phyloP scores from a whole-genome alignment of 1,284 basidiomycete species.

The Takashimella koratensis region DNA sequence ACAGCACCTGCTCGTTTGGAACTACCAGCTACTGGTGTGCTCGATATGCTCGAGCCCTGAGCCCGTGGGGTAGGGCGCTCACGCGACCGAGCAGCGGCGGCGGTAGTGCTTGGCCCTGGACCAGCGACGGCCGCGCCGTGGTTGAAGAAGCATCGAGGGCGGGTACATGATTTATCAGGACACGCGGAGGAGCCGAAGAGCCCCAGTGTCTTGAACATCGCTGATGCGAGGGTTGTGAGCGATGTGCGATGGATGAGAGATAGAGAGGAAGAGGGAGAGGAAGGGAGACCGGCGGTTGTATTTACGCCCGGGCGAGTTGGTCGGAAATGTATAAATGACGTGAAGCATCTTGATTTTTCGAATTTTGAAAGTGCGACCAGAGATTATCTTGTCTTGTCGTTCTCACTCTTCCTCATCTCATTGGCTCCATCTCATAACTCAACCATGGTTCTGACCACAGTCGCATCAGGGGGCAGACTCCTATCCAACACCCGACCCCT shows the following conservation, averaged over 20 bases:
- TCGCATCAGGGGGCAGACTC: no score
- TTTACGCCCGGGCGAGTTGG: not conserved
- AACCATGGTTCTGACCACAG: no score
- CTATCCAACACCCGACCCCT: no score
- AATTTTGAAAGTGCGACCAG: not conserved
- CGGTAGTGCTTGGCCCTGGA: not conserved
- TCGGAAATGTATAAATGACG: not conserved
- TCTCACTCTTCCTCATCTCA: no score
- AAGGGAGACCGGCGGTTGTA: not conserved
- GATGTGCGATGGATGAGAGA: not conserved
- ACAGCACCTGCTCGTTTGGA: no score
- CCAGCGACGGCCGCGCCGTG: conserved; percentile 20
- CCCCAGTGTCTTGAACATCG: conserved; percentile 37
- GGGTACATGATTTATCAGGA: conserved; percentile 28
- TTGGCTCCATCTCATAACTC: no score
- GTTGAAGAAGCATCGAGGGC: conserved; percentile 33
- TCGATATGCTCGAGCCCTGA: no score
- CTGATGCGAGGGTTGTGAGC: not conserved
- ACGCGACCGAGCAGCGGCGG: not conserved
- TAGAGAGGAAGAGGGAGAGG: not conserved
- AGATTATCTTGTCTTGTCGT: not conserved
- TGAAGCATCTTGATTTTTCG: not conserved
- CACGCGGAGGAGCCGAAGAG: conserved; percentile 25
- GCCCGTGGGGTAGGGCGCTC: not conserved
- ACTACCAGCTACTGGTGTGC: no score